Base-by-base conservation (phyloP, 306 rosid species). In the Cicer bijugum region DNA sequence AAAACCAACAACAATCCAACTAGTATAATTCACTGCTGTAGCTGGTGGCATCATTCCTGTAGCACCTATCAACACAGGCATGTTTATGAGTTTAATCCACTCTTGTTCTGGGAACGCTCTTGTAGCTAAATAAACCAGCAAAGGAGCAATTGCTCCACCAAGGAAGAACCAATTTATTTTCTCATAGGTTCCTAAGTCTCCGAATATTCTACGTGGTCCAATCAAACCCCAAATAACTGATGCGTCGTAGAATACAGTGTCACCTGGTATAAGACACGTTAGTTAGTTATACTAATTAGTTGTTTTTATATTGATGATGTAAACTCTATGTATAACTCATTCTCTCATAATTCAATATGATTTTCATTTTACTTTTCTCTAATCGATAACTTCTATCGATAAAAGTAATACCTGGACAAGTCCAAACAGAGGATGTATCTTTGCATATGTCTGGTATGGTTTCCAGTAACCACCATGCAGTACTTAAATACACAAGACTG, bases 391-490 rank as follows among this genome's bases (percentile, higher is more conserved):
- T 23, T 23, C 33, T 2, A 23, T 23, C 33, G 4, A 23, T 23
- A 23, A 23, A 28, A 28, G 35, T 28, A 28, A 28, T 28, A 28
- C 35, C 35, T 1, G 97, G 98, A 57, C 98, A 94, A 0, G 94
- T 89, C 98, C 98, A 94, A 1, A 87, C 84, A 0, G 96, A 87
- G 45, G 97, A 82, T 7, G 87, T 77, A n/a, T 90, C 96, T 38
- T 80, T 33, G 77, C 97, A 94, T 82, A 94, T 94, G 72, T 87
- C 89, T 0, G 96, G 94, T 61, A 94, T 94, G 59, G 84, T 86
- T 60, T 87, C 97, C 91, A 94, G 83, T 43, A 94, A 79, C 98
- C 98, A 94, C 98, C 97, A 94, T 6, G 98, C 98, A 0, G 97
- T 91, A 1, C 84, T 71, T 72, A 91, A 75, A 62, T 94, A 91